Evolutionary conservation across 805 yeast genomes (phyloP), one percentile per base, ranked within the genome.

Genomic region (Torulaspora gathmanii): DNA sequence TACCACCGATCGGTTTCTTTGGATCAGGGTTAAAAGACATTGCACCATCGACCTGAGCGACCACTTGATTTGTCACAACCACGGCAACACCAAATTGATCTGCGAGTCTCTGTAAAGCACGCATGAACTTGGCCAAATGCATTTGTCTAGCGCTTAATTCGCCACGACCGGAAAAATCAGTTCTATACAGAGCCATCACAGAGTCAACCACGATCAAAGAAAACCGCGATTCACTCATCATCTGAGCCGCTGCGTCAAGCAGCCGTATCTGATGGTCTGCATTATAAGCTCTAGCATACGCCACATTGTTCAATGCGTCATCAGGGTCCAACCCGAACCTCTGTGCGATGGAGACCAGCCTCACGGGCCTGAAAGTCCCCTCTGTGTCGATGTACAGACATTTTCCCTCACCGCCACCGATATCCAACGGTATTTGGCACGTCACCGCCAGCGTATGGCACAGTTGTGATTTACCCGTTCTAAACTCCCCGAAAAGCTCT

Each of bases 321-420:
- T 85, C 89, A 16, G 93, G 95, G 55, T 87, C 87, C 46, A 93
- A 73, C 0, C 96, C 96, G 62, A 85, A 93, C 55, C 99, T 74
- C 61, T 83, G 83, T 2, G 96, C 96, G 53, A 93, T 89, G 0
- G 95, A 82, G 7, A 86, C 85, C 54, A 93, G 72, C 57, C 99
- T 77, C 35, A 83, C 83, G 1, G 98, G 97, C 62, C 99, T 77
- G 65, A 93, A 93, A 1, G 99, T 93, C 15, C 97, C 96, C 63
- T 91, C 99, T 0, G 98, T 91, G 61, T 93, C 99, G 49, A 93
- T 90, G 63, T 86, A 93, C 44, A 93, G 72, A 65, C 97, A 91
- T 67, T 93, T 89, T 27, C 99, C 99, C 70, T 93, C 99, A 41
- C 96, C 99, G 49, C 99, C 99, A 33, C 97, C 97, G 84, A 86